Evolutionary conservation across 441 rosid genomes (phyloP).

Genomic region (Erodium trifolium): DNA sequence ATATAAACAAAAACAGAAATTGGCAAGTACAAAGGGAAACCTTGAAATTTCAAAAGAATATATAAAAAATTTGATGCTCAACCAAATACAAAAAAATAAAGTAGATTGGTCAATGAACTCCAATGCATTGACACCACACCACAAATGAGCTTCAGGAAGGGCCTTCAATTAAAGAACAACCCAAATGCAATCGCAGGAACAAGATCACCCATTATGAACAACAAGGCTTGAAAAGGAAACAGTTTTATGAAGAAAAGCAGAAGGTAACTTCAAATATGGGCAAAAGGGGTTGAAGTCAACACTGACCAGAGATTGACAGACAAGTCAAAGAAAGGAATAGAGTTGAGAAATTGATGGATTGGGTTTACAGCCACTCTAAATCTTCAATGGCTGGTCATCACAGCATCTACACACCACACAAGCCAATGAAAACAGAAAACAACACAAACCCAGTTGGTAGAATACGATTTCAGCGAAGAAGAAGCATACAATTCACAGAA

Average conservation of each 20-base stretch:
- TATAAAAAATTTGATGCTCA: too few relatives aligned
- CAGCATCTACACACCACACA: not conserved
- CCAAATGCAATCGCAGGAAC: too few relatives aligned
- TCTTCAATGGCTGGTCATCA: not conserved
- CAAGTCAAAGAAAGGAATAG: not conserved
- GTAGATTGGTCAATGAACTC: not conserved
- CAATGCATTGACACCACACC: not conserved
- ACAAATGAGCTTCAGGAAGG: not conserved
- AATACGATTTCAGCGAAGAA: not conserved
- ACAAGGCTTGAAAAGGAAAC: not conserved
- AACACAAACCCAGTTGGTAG: conserved; percentile 9
- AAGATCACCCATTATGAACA: too few relatives aligned
- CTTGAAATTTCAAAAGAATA: not conserved
- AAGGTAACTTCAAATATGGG: conserved; percentile 1
- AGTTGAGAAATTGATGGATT: not conserved
- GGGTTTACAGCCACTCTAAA: not conserved
- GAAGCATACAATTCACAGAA: not conserved
- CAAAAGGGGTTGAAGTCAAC: conserved; percentile 2
- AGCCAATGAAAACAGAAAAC: not conserved
- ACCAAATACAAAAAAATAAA: too few relatives aligned
- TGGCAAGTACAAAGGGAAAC: not conserved
- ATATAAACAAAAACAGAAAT: not conserved
- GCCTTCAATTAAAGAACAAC: not conserved
- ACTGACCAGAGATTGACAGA: not conserved
- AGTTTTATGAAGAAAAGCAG: not conserved